Evolutionary conservation across 2,329 filamentous ascomycete species (phyloP).

Genomic region (Penicillium brasilianum): DNA sequence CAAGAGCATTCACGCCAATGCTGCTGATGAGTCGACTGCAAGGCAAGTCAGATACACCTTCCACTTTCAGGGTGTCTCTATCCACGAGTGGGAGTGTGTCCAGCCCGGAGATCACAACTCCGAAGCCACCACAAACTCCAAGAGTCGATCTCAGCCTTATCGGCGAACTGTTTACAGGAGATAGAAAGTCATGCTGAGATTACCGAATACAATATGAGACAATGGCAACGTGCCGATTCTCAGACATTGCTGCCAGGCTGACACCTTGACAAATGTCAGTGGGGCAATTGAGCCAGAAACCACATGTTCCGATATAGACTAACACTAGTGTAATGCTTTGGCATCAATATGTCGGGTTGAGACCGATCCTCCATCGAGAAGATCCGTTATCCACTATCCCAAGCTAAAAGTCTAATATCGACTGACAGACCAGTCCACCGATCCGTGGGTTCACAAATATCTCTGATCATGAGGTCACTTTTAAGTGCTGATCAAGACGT

Average conservation of each 20-base stretch:
- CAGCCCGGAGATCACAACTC: background rate
- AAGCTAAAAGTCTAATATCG: background rate
- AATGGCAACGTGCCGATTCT: background rate
- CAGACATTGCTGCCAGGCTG: background rate
- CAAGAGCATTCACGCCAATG: background rate
- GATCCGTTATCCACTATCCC: background rate
- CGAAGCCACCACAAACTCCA: background rate
- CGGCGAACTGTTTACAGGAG: constrained; percentile 10
- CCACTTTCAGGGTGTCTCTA: constrained; percentile 34
- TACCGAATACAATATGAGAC: background rate
- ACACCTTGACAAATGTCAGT: background rate
- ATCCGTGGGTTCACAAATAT: background rate
- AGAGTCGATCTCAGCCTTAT: background rate
- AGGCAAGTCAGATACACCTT: constrained; percentile 30
- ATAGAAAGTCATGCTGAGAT: background rate
- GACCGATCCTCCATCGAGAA: background rate
- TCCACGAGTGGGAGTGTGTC: constrained; percentile 32
- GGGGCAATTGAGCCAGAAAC: background rate
- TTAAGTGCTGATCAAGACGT: background rate
- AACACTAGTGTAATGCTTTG: background rate
- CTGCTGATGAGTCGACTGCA: background rate
- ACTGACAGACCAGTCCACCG: background rate
- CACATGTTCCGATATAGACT: background rate
- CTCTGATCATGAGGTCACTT: background rate
- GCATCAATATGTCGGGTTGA: background rate